These are phyloP conservation scores for Hermanozyma aechmeae DNA, from an alignment of 805 yeast species.

Conservation along the genomic window DNA sequence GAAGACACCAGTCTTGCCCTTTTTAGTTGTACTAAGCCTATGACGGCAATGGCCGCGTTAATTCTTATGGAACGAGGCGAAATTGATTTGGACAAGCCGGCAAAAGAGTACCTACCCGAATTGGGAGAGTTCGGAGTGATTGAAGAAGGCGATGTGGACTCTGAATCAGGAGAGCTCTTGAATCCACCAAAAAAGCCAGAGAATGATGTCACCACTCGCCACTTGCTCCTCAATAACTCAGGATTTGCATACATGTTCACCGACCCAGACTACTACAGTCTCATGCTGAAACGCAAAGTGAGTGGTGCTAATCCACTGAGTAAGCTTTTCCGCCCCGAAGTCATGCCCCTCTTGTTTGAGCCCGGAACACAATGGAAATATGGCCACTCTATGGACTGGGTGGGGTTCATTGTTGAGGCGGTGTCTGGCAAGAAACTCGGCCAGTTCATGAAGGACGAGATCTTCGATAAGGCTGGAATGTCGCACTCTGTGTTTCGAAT, in stretches of 20 bases:
- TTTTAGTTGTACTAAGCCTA: slow-evolving; percentile 16
- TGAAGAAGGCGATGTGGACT: slow-evolving; percentile 10
- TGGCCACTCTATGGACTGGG: slow-evolving; percentile 31
- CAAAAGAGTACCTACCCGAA: slow-evolving; percentile 21
- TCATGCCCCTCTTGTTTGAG: slow-evolving; percentile 21
- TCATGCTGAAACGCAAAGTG: slow-evolving; percentile 11
- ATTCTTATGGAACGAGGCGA: slow-evolving; percentile 22
- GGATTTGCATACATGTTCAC: slow-evolving; percentile 28
- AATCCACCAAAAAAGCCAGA: slow-evolving; percentile 9
- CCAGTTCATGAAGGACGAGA: slow-evolving; percentile 17
- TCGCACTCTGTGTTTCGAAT: slow-evolving; percentile 14
- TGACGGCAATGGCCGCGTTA: slow-evolving; percentile 25
- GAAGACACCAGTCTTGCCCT: slow-evolving; percentile 5
- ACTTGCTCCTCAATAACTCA: slow-evolving; percentile 27
- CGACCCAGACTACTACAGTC: slow-evolving; percentile 17
- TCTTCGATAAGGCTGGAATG: slow-evolving; percentile 30
- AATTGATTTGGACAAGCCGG: slow-evolving; percentile 25
- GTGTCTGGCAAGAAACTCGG: slow-evolving; percentile 24
- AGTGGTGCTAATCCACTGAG: slow-evolving; percentile 14
- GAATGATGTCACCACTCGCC: slow-evolving; percentile 21
- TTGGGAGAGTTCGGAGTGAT: slow-evolving; percentile 17
- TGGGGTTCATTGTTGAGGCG: slow-evolving; percentile 26
- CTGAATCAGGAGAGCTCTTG: slow-evolving; percentile 10
- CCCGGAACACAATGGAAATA: slow-evolving; percentile 25
- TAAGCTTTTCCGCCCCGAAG: slow-evolving; percentile 16